A percentile compares a stretch with the other conserved stretches of the same genome.
Conservation (phyloP, 2,329 filamentous ascomycete species). For the Penicillium capsulatum region DNA sequence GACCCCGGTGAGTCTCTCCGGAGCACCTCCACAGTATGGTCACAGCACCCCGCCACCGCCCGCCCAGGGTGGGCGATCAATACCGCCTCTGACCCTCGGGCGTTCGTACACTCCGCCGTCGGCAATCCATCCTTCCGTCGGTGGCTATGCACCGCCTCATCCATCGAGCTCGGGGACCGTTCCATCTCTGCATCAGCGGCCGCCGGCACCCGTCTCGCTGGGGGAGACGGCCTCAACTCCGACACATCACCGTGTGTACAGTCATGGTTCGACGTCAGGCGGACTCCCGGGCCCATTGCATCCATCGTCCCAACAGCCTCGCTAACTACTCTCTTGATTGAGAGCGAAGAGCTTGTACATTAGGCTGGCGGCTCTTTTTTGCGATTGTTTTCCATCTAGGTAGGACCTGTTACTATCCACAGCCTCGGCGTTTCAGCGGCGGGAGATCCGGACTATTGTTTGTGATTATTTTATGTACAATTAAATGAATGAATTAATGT, state of each 20-base stretch:
- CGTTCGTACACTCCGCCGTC: slow-evolving; percentile 42
- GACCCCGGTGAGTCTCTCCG: slow-evolving; percentile 27
- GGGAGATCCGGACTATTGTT: too few species aligned
- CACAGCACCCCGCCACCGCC: slow-evolving; percentile 35
- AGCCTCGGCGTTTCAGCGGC: not conserved
- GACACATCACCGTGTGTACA: slow-evolving; percentile 38
- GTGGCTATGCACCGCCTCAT: slow-evolving; percentile 28
- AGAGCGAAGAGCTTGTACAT: slow-evolving; percentile 3
- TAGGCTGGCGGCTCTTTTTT: too few species aligned
- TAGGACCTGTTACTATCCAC: too few species aligned
- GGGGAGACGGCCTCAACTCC: slow-evolving; percentile 22
- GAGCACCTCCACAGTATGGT: slow-evolving; percentile 27
- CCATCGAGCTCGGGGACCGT: slow-evolving; percentile 21
- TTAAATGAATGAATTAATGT: slow-evolving; percentile 24
- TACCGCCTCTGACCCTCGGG: slow-evolving; percentile 26
- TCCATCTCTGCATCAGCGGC: slow-evolving; percentile 28
- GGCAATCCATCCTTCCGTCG: slow-evolving; percentile 27
- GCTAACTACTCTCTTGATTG: slow-evolving; percentile 10
- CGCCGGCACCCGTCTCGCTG: slow-evolving; percentile 23
- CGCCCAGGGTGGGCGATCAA: slow-evolving; percentile 24
- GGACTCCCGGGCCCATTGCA: slow-evolving; percentile 26
- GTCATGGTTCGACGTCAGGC: slow-evolving; percentile 33
- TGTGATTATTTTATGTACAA: slow-evolving; percentile 17
- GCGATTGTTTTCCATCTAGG: too few species aligned
- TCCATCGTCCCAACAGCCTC: slow-evolving; percentile 27